Evolutionary conservation across 148 eudicot genomes (phyloP), one percentile per base, ranked within the genome.

Genomic region (Nepenthes gracilis): DNA sequence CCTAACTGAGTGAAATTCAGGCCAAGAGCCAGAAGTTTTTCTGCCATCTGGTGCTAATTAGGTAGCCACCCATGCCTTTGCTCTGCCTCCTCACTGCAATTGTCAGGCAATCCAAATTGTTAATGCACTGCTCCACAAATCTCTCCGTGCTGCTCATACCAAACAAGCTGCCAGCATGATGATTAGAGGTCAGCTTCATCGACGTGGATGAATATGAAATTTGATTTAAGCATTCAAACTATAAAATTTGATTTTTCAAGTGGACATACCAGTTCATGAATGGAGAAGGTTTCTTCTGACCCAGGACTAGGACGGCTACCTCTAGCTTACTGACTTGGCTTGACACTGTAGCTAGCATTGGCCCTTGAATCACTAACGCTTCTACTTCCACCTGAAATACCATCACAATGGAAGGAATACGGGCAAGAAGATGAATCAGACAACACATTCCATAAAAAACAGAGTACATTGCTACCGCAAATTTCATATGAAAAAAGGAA

Each of bases 21-120:
- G 96, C 96, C 48, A 88, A 81, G 54, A 88, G 96, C 96, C 96
- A 88, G 83, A 88, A 88, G 64, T 88, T 83, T 77, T 85, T 86
- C 70, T 86, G 97, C 86, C 90, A 82, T 70, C 95, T 77, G 51
- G 95, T 86, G 85, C 88, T 90, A 63, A 90, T 85, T 36, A 90
- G 91, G 75, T 82, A 86, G 2, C 95, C 97, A 57, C 95, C 87
- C 65, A 84, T 73, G 64, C 88, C 80, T 59, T 79, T 76, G 83
- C 91, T 84, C 67, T 90, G 95, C 72, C 81, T 90, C 71, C 78
- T 81, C 37, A 90, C 95, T 12, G 88, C 95, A 62, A 90, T 86
- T 35, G 95, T 84, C 68, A 90, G 74, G 72, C 97, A 90, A 57
- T 84, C 97, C 69, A 81, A 75, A 63, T 59, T 78, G 70, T 79